Base-by-base conservation (phyloP, 345 rosid species). In the Mangifera indica region DNA sequence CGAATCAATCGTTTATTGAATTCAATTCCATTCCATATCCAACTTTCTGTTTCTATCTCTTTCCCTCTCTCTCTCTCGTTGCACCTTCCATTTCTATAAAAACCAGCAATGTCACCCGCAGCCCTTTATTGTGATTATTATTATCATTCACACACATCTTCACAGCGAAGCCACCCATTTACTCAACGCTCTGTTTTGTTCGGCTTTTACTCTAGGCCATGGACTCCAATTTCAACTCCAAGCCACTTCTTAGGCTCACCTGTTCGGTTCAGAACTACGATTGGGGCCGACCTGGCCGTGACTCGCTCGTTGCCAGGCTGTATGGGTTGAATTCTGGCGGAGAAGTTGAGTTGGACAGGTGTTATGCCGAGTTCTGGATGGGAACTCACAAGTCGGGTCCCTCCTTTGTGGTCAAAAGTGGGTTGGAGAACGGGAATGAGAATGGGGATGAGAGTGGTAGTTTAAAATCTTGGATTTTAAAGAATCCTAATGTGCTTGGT, bases 371-470 rank as follows among this genome's bases (percentile, higher is more conserved):
- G 78, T 67, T 87, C 26, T 89, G 95, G 95, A 86, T 89, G 85
- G 95, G 95, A n/a, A 89, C 92, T 63, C 99, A 96, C 60, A 86
- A 65, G 72, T 96, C 99, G 0, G 97, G 96, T 0, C 98, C 98
- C 4, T 88, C 96, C 29, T 88, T 83, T 83, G 74, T 91, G 86
- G 80, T 57, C n/a, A 60, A 67, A 0, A 26, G 7, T 14, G 82
- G 74, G 32, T 81, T 72, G 7, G 79, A 70, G 24, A 82, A 14
- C 6, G 56, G 45, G 1, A 25, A 29, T 29, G 32, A 3, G 32
- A 29, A 46, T 22, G 77, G 63, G 58, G 62, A 65, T 44, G 76
- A 14, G 53, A 26, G 49, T 56, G 51, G 78, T 25, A 79, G 81
- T 60, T 83, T 96, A 69, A 96, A 90, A 75, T 83, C 89, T 42